Evolutionary conservation across 2,329 filamentous ascomycete species (phyloP).

Genomic region (Penicillium thymicola): DNA sequence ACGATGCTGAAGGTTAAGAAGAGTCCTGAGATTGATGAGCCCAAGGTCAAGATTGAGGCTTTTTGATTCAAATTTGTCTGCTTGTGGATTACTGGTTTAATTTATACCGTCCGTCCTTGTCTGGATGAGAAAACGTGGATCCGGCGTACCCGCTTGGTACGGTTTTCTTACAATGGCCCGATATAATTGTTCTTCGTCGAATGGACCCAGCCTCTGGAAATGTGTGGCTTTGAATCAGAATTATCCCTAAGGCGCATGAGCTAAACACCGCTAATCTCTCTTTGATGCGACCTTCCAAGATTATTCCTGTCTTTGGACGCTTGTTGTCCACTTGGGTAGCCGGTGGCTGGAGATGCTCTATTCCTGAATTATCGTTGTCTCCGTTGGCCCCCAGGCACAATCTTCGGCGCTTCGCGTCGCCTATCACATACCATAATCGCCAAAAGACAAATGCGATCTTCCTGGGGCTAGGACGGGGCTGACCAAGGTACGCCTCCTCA

Average conservation of each 20-base stretch:
- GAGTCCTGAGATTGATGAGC: constrained; percentile 17
- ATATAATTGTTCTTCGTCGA: background rate
- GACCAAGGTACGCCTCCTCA: too few relatives aligned
- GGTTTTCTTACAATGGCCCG: background rate
- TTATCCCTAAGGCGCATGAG: too few relatives aligned
- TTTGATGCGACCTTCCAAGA: background rate
- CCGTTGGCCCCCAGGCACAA: too few relatives aligned
- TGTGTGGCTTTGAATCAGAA: background rate
- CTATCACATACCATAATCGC: background rate
- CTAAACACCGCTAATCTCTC: background rate
- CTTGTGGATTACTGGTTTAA: background rate
- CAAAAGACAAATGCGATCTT: background rate
- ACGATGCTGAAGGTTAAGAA: constrained; percentile 49
- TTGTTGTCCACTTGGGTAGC: background rate
- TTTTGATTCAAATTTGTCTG: background rate
- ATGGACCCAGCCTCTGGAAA: background rate
- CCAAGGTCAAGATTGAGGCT: constrained; percentile 26
- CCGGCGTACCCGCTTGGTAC: too few relatives aligned
- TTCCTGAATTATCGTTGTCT: background rate
- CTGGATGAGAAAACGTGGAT: background rate
- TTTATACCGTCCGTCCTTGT: background rate
- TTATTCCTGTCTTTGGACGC: background rate
- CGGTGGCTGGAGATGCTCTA: too few relatives aligned
- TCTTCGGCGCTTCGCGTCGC: background rate
- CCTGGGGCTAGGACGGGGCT: too few relatives aligned